Evolutionary conservation across 176 grass and related monocot species (phyloP).

Genomic region (Sorghum bicolor): DNA sequence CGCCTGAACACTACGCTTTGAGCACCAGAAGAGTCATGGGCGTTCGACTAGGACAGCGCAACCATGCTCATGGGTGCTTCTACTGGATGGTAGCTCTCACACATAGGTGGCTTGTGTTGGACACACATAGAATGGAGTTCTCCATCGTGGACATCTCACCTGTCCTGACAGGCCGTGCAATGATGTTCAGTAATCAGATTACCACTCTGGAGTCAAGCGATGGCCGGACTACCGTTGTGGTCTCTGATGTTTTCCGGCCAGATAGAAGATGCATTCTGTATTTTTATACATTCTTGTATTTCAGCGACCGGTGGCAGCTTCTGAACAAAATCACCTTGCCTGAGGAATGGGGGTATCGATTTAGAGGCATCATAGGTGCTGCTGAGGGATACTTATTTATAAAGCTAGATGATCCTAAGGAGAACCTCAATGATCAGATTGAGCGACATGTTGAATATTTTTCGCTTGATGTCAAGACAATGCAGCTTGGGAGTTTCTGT

Average conservation of each 20-base stretch:
- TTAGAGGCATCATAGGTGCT: constrained; percentile 44
- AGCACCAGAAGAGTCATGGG: constrained; percentile 49
- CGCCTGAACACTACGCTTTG: constrained; percentile 34
- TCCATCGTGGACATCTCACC: constrained; percentile 31
- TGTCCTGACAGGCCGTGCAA: constrained; percentile 20
- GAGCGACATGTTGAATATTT: constrained; percentile 34
- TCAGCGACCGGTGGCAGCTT: constrained; percentile 35
- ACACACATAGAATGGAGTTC: constrained; percentile 37
- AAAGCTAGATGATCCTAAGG: constrained; percentile 42
- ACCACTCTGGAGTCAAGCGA: constrained; percentile 41
- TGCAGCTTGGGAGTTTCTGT: constrained; percentile 38
- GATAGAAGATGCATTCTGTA: constrained; percentile 42
- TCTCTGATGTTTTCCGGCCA: constrained; percentile 25
- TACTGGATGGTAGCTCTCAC: constrained; percentile 51
- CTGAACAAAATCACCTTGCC: constrained; percentile 36
- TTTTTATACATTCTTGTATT: constrained; percentile 38
- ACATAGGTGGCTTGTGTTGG: constrained; percentile 43
- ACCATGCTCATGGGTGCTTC: constrained; percentile 40
- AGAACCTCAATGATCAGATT: constrained; percentile 35
- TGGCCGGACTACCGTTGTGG: constrained; percentile 17
- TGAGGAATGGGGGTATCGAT: constrained; percentile 50
- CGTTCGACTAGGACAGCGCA: constrained; percentile 33
- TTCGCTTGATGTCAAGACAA: constrained; percentile 28
- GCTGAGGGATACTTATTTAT: constrained; percentile 25
- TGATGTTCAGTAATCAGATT: constrained; percentile 57